Conservation (phyloP, 345 rosid genomes). For the Triadica sebifera region DNA sequence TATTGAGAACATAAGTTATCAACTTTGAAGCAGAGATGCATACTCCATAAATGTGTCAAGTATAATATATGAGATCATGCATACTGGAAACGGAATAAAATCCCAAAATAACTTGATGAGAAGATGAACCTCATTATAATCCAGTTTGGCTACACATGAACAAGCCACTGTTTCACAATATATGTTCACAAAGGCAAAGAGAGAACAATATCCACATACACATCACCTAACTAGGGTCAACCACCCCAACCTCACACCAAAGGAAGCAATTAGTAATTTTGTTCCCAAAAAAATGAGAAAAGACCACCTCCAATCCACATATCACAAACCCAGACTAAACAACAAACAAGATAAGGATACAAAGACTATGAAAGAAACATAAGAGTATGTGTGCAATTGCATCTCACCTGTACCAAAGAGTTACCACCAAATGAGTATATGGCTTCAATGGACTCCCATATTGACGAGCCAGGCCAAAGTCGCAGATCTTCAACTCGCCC, state of each 20-base stretch:
- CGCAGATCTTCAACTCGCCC: constrained; percentile 98
- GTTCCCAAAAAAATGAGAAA: neutral
- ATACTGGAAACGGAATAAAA: neutral
- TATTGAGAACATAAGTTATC: constrained; percentile 1
- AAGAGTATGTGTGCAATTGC: neutral
- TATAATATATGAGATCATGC: neutral
- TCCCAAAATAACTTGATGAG: neutral
- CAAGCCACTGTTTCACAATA: neutral
- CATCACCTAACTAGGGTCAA: neutral
- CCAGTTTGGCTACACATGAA: neutral
- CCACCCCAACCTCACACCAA: neutral
- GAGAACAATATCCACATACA: neutral
- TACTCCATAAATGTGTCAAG: neutral
- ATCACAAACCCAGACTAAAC: neutral
- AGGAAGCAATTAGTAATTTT: neutral
- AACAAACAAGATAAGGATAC: neutral
- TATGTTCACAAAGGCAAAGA: neutral
- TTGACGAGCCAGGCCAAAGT: constrained; percentile 98
- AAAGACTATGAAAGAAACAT: neutral
- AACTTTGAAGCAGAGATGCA: neutral
- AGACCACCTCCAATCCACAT: neutral
- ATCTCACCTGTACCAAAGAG: constrained; percentile 98
- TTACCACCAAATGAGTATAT: constrained; percentile 96
- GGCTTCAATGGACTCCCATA: constrained; percentile 97
- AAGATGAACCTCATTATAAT: neutral